phyloP scores from a whole-genome alignment of 805 yeast species.

The Pichia sporocuriosa region DNA sequence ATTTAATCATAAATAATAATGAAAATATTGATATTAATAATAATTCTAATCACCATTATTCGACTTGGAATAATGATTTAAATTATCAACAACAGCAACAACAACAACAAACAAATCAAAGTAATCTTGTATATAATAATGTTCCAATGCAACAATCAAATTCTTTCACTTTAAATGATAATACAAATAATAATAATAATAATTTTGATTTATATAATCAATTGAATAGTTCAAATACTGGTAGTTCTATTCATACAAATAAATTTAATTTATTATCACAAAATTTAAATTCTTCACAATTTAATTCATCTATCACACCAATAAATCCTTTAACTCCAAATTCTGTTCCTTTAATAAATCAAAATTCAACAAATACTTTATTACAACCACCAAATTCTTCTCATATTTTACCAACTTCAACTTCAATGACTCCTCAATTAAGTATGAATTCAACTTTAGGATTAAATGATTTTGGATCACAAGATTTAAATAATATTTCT shows the following conservation, averaged over 20 bases:
- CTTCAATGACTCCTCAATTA: constrained; percentile 15
- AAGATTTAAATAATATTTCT: neutral
- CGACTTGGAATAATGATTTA: neutral
- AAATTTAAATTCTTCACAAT: too few relatives aligned
- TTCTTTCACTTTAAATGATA: constrained; percentile 7
- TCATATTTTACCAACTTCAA: constrained; percentile 1
- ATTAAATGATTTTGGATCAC: constrained; percentile 3
- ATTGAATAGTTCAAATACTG: too few relatives aligned
- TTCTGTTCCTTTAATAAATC: constrained; percentile 2
- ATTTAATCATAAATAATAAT: neutral
- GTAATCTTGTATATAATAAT: constrained; percentile 1
- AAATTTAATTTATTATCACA: too few relatives aligned
- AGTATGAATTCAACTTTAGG: constrained; percentile 10
- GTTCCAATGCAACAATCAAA: constrained; percentile 8
- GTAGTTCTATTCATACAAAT: too few relatives aligned
- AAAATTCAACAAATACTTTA: constrained; percentile 1
- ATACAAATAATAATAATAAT: neutral
- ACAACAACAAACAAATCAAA: neutral
- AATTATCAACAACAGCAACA: constrained; percentile 1
- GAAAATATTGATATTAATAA: neutral
- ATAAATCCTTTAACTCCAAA: too few relatives aligned
- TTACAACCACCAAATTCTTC: neutral
- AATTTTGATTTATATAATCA: too few relatives aligned
- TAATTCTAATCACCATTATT: constrained; percentile 1
- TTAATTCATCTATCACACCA: too few relatives aligned